A percentile compares a stretch with the other conserved stretches of the same genome.
Evolutionary conservation across 129 eudicot genomes (phyloP).

Genomic region (Cynara cardunculus): DNA sequence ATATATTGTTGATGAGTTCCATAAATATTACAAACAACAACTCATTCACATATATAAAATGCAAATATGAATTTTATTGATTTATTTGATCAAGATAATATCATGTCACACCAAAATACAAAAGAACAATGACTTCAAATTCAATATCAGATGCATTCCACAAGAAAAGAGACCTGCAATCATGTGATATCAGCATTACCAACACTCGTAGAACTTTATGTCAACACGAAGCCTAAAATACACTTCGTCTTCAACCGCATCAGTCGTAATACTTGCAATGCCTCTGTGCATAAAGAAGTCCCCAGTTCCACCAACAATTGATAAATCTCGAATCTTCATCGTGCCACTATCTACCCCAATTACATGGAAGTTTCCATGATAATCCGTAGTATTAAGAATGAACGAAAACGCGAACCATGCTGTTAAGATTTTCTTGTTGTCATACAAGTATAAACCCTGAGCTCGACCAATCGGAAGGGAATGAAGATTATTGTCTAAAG

Average conservation of each 20-base stretch:
- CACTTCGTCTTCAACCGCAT: constrained; percentile 54
- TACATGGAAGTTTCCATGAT: constrained; percentile 51
- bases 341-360: constrained; percentile 55
- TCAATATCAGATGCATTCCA: neutral
- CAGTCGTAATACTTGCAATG: constrained; percentile 62
- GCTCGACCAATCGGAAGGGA: constrained; percentile 61
- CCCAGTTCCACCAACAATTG: constrained; percentile 76
- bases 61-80: neutral
- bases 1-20: neutral
- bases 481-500: constrained; percentile 58
- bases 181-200: constrained; percentile 24
- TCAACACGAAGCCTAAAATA: constrained; percentile 70
- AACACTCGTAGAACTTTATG: constrained; percentile 69
- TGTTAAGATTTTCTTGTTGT: constrained; percentile 39
- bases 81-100: neutral
- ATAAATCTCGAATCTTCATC: constrained; percentile 61
- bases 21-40: neutral
- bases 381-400: constrained; percentile 43
- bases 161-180: neutral
- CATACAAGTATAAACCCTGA: constrained; percentile 54
- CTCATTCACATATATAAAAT: neutral
- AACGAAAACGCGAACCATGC: constrained; percentile 66
- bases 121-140: neutral
- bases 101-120: neutral
- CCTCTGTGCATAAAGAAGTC: constrained; percentile 83